phyloP scores from a whole-genome alignment of 2,329 filamentous ascomycete genomes.

The Botryotinia calthae region DNA sequence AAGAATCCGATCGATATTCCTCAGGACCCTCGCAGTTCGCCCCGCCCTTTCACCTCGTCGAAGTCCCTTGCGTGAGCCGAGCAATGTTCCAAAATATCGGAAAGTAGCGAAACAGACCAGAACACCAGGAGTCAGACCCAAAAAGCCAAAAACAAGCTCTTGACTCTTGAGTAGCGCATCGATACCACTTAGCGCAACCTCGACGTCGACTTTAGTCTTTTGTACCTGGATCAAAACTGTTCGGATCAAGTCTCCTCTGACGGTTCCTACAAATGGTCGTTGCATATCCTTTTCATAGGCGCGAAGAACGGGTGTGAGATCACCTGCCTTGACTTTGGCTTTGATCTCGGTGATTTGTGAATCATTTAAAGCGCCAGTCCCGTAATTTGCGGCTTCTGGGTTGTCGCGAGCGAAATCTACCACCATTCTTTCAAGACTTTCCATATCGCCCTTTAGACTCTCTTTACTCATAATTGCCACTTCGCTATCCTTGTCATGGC shows the following conservation, averaged over 20 bases:
- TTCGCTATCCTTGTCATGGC: conserved; percentile 87
- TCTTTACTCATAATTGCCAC: conserved; percentile 96
- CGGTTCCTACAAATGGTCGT: conserved; percentile 75
- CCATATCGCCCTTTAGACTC: conserved; percentile 83
- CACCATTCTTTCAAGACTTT: conserved; percentile 95
- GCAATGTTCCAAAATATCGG: conserved; percentile 66
- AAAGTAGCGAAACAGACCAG: conserved; percentile 74
- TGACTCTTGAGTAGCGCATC: conserved; percentile 93
- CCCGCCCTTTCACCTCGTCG: conserved; percentile 63
- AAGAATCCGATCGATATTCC: conserved; percentile 83
- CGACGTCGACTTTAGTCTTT: conserved; percentile 97
- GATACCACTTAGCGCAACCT: conserved; percentile 93
- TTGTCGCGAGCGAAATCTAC: conserved; percentile 91
- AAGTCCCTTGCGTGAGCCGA: conserved; percentile 69
- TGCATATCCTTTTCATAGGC: conserved; percentile 90
- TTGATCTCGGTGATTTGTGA: conserved; percentile 71
- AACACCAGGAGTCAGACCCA: conserved; percentile 90
- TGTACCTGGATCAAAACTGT: conserved; percentile 94
- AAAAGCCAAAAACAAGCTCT: conserved; percentile 95
- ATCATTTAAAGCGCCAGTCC: conserved; percentile 56
- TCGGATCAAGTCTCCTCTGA: conserved; percentile 83
- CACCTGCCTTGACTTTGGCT: conserved; percentile 80
- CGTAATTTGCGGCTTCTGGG: conserved; percentile 56
- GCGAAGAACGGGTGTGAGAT: conserved; percentile 84
- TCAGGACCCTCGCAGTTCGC: conserved; percentile 72